Evolutionary conservation across 2,329 filamentous ascomycete species (phyloP).

Genomic region (Mollisiaceae sp.): DNA sequence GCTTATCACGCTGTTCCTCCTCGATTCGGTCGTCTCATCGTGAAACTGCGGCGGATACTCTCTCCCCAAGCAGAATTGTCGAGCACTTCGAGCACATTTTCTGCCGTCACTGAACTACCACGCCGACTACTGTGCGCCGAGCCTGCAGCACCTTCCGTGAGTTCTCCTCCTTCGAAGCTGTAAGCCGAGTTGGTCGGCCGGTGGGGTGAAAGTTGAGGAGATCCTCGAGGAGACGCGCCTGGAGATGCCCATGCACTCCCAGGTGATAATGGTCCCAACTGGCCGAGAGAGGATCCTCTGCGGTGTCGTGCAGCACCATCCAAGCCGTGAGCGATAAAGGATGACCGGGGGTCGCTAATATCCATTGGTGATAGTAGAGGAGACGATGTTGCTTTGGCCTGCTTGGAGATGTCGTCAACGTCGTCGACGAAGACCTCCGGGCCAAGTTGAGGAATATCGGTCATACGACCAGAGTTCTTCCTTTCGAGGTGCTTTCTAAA

Average conservation of each 20-base stretch:
- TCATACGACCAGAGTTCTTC: constrained; percentile 78
- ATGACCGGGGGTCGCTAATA: constrained; percentile 32
- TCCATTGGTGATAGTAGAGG: constrained; percentile 37
- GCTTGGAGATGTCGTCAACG: constrained; percentile 53
- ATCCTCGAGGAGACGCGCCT: constrained; percentile 24
- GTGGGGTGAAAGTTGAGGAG: constrained; percentile 42
- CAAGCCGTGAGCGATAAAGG: constrained; percentile 40
- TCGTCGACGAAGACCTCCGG: constrained; percentile 92
- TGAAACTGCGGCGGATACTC: constrained; percentile 88
- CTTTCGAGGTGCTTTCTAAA: constrained; percentile 78
- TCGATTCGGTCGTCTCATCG: constrained; percentile 56
- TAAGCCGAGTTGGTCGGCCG: constrained; percentile 44
- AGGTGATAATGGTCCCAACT: constrained; percentile 30
- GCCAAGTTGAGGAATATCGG: constrained; percentile 75
- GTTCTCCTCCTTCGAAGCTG: constrained; percentile 39
- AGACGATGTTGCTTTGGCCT: constrained; percentile 27
- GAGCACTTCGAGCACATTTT: constrained; percentile 82
- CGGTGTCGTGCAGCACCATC: constrained; percentile 36
- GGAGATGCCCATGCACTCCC: constrained; percentile 22
- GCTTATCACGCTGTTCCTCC: constrained; percentile 28
- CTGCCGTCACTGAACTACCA: constrained; percentile 72
- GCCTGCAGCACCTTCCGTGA: constrained; percentile 24
- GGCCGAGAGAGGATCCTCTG: constrained; percentile 28
- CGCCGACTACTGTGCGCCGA: constrained; percentile 59
- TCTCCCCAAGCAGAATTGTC: constrained; percentile 93